Evolutionary conservation across 1,284 basidiomycete genomes (phyloP).

Genomic region (Tilletia caries): DNA sequence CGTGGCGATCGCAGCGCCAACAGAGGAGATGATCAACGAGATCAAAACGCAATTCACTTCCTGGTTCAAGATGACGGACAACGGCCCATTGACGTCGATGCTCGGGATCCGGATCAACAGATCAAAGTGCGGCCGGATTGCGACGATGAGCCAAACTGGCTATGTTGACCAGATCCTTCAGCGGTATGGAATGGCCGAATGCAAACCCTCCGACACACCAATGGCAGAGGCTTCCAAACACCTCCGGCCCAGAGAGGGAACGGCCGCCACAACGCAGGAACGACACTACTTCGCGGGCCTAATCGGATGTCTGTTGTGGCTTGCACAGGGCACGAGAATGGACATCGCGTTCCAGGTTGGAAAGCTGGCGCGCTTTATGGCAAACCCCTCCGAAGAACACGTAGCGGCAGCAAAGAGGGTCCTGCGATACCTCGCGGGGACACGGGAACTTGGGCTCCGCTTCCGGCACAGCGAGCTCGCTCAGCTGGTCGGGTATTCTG

Average conservation of each 20-base stretch:
- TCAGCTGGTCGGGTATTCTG: not conserved
- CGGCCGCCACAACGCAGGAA: not conserved
- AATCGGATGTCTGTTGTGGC: not conserved
- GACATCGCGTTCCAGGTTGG: not conserved
- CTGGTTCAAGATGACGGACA: slow-evolving; percentile 3
- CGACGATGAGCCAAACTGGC: not conserved
- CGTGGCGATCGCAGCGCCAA: not conserved
- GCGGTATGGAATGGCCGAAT: not conserved
- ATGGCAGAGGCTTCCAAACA: not conserved
- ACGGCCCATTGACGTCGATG: not conserved
- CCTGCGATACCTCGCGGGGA: not conserved
- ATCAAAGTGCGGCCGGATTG: not conserved
- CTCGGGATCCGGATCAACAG: not conserved
- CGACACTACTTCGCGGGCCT: not conserved
- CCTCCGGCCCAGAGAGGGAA: not conserved
- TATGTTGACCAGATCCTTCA: not conserved
- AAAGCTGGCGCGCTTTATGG: not conserved
- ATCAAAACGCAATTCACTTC: not conserved
- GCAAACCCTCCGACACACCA: not conserved
- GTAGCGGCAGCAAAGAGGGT: not conserved
- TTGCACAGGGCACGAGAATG: not conserved
- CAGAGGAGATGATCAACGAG: not conserved
- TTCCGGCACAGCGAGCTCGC: not conserved
- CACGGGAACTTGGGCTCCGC: not conserved
- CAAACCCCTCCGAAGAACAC: not conserved